phyloP scores from a whole-genome alignment of 371 early-diverging fungal genomes.

The Saksenaea oblongispora region DNA sequence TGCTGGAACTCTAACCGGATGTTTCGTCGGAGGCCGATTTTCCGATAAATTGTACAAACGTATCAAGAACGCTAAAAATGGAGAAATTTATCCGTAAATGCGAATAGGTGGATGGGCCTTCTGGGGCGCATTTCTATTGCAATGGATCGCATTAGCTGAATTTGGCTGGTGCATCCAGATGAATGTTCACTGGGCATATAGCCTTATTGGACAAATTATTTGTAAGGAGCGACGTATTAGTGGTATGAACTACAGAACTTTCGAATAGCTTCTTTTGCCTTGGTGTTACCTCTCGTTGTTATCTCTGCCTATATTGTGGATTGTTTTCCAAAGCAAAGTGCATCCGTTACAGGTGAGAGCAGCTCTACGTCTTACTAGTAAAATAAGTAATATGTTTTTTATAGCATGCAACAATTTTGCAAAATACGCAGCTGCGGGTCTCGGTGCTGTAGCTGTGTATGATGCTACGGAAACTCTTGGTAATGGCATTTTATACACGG shows the following conservation, averaged over 20 bases:
- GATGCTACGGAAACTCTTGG: slow-evolving; percentile 33
- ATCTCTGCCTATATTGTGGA: slow-evolving; percentile 47
- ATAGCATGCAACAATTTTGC: slow-evolving; percentile 48
- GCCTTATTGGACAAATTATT: slow-evolving; percentile 38
- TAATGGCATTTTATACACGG: slow-evolving; percentile 30
- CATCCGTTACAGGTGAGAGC: slow-evolving; percentile 43
- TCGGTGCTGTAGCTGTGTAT: slow-evolving; percentile 38
- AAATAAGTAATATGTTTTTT: background rate
- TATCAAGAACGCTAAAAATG: slow-evolving; percentile 18
- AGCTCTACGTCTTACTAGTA: background rate
- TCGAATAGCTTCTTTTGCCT: slow-evolving; percentile 28
- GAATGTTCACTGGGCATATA: slow-evolving; percentile 42
- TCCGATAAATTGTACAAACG: slow-evolving; percentile 34
- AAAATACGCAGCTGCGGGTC: slow-evolving; percentile 43
- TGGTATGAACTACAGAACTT: too few species aligned
- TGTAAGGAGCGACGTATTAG: slow-evolving; percentile 15
- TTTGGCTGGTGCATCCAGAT: slow-evolving; percentile 48
- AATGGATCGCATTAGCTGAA: slow-evolving; percentile 21
- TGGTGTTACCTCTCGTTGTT: slow-evolving; percentile 39
- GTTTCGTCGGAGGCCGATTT: slow-evolving; percentile 31
- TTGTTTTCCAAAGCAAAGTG: slow-evolving; percentile 38
- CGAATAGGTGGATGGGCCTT: slow-evolving; percentile 32
- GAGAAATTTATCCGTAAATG: slow-evolving; percentile 33
- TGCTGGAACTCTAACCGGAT: slow-evolving; percentile 32
- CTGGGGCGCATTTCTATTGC: slow-evolving; percentile 18